Conservation (phyloP, 176 grass and related monocot genomes). For the Cymbopogon citratus region DNA sequence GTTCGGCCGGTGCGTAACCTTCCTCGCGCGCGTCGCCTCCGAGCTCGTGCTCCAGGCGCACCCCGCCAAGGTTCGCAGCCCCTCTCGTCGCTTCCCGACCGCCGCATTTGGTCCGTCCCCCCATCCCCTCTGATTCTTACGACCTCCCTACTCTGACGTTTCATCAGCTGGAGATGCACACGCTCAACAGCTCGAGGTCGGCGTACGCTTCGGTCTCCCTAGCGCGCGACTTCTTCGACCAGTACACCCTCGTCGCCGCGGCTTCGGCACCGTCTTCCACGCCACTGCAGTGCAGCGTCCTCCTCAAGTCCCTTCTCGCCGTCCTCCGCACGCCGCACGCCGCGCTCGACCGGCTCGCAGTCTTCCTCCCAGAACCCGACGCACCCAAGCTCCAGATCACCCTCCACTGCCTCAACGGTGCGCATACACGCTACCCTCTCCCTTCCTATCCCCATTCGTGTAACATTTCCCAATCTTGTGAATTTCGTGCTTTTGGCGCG, state of each 20-base stretch:
- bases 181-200: constrained; percentile 74
- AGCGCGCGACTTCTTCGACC: constrained; percentile 64
- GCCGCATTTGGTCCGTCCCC: background rate
- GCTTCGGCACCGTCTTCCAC: constrained; percentile 22
- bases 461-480: background rate
- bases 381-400: constrained; percentile 75
- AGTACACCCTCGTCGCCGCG: constrained; percentile 29
- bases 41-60: constrained; percentile 76
- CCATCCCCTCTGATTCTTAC: background rate
- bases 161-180: constrained; percentile 81
- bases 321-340: constrained; percentile 67
- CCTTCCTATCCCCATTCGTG: background rate
- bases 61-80: constrained; percentile 52
- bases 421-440: background rate
- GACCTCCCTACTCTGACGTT: background rate
- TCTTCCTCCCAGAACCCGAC: constrained; percentile 44
- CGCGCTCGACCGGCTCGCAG: constrained; percentile 53
- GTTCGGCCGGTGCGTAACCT: constrained; percentile 74
- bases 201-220: constrained; percentile 77
- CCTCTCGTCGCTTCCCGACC: background rate
- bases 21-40: constrained; percentile 71
- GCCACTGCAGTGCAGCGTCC: constrained; percentile 71
- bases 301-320: constrained; percentile 61
- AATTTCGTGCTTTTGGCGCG: background rate
- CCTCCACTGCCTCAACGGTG: constrained; percentile 80